Evolutionary conservation across 176 grass and related monocot genomes (phyloP).

Genomic region (Carex scoparia): DNA sequence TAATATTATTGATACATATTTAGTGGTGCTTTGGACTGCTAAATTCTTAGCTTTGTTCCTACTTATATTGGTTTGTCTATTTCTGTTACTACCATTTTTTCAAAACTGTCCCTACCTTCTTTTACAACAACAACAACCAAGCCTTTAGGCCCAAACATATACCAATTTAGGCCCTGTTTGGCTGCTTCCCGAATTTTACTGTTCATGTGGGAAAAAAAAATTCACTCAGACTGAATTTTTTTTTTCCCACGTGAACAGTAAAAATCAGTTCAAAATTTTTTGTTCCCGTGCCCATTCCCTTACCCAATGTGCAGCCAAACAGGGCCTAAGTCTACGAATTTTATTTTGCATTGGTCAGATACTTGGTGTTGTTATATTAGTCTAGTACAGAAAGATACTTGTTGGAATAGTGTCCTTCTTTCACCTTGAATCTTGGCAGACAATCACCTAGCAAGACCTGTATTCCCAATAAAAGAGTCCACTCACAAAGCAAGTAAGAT

Average conservation of each 20-base stretch:
- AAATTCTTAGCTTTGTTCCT: not conserved
- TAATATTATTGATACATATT: not conserved
- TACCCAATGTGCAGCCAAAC: too few relatives aligned
- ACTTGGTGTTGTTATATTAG: not conserved
- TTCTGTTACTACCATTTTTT: not conserved
- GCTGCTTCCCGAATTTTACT: too few relatives aligned
- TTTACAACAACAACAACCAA: too few relatives aligned
- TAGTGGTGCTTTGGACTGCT: not conserved
- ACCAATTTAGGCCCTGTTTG: not conserved
- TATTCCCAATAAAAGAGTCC: not conserved
- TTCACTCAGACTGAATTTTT: too few relatives aligned
- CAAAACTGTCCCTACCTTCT: not conserved
- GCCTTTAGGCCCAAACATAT: too few relatives aligned
- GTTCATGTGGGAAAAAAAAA: too few relatives aligned
- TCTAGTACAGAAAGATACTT: not conserved
- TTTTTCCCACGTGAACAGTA: too few relatives aligned
- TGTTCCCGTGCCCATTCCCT: too few relatives aligned
- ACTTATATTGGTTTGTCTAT: not conserved
- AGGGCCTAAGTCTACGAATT: not conserved
- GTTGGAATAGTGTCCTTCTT: not conserved
- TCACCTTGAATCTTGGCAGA: not conserved
- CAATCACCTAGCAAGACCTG: not conserved
- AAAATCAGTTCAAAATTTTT: too few relatives aligned
- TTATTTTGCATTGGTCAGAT: conserved; percentile 5
- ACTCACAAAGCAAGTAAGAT: not conserved